Evolutionary conservation across 2,329 filamentous ascomycete species (phyloP).

Genomic region (Eutypella sp.): DNA sequence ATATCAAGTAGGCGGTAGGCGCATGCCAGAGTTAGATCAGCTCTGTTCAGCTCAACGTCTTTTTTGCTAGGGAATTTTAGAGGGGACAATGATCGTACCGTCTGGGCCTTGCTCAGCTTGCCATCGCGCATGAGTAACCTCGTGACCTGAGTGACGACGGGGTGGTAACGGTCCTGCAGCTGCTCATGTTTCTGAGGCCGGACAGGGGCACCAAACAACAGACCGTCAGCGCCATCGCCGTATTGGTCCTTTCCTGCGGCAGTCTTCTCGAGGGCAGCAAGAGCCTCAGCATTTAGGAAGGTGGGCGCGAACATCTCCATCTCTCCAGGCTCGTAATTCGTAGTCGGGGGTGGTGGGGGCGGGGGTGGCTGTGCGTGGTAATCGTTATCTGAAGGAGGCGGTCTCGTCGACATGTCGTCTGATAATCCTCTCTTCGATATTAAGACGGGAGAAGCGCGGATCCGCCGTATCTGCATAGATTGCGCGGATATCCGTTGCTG

Average conservation of each 20-base stretch:
- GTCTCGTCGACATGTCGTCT: conserved; percentile 13
- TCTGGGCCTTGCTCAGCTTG: conserved; percentile 84
- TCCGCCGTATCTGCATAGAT: too few species aligned
- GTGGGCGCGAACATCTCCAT: conserved; percentile 23
- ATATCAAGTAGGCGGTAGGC: neutral
- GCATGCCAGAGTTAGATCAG: too few species aligned
- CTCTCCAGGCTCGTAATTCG: neutral
- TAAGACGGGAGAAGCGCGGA: conserved; percentile 9
- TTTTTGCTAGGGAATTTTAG: too few species aligned
- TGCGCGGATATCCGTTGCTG: conserved; percentile 4
- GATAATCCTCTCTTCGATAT: conserved; percentile 17
- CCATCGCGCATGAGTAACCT: conserved; percentile 89
- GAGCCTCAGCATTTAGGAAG: conserved; percentile 22
- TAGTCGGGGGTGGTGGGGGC: too few species aligned
- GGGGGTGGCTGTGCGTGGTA: conserved; percentile 8
- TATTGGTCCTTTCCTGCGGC: conserved; percentile 19
- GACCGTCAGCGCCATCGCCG: conserved; percentile 43
- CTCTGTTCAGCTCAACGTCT: too few species aligned
- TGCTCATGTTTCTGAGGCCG: conserved; percentile 49
- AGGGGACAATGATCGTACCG: conserved; percentile 49
- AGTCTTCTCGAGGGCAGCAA: conserved; percentile 23
- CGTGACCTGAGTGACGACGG: conserved; percentile 79
- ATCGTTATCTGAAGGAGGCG: conserved; percentile 2
- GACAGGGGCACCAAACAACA: conserved; percentile 72
- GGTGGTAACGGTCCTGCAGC: conserved; percentile 79